phyloP scores from a whole-genome alignment of 2,329 filamentous ascomycete genomes.

The Diaporthe vaccinii region DNA sequence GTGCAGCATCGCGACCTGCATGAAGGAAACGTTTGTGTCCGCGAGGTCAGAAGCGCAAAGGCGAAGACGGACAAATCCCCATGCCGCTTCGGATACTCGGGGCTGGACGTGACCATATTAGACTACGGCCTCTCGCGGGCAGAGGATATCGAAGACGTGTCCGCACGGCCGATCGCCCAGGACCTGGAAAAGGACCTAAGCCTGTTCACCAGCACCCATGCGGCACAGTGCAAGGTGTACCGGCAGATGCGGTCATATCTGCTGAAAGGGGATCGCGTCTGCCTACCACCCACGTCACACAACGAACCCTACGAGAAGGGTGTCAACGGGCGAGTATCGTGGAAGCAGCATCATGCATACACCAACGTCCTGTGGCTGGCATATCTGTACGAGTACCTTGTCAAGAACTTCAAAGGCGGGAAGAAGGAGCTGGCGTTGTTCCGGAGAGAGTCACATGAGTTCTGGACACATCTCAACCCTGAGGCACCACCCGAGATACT shows the following conservation, averaged over 20 bases:
- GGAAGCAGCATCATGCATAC: conserved; percentile 69
- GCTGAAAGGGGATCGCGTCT: conserved; percentile 63
- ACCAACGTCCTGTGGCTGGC: conserved; percentile 76
- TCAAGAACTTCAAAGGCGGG: conserved; percentile 60
- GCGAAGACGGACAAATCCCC: conserved; percentile 47
- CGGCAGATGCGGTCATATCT: conserved; percentile 73
- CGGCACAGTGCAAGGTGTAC: conserved; percentile 72
- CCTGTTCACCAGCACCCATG: conserved; percentile 72
- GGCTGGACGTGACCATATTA: conserved; percentile 73
- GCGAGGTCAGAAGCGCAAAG: conserved; percentile 54
- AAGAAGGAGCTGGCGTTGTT: conserved; percentile 62
- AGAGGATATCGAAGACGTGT: conserved; percentile 55
- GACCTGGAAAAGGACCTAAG: conserved; percentile 72
- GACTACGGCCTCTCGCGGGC: conserved; percentile 76
- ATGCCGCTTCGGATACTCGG: conserved; percentile 69
- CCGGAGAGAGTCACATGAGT: conserved; percentile 61
- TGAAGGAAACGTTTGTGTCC: conserved; percentile 74
- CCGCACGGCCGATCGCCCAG: conserved; percentile 61
- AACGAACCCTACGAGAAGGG: conserved; percentile 61
- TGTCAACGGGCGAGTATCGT: conserved; percentile 64
- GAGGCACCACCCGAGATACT: conserved; percentile 61
- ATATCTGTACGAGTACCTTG: conserved; percentile 70
- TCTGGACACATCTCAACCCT: conserved; percentile 68
- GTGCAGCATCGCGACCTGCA: conserved; percentile 74
- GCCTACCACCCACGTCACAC: conserved; percentile 62